Conservation (phyloP, 306 rosid species). For the Albizia julibrissin region DNA sequence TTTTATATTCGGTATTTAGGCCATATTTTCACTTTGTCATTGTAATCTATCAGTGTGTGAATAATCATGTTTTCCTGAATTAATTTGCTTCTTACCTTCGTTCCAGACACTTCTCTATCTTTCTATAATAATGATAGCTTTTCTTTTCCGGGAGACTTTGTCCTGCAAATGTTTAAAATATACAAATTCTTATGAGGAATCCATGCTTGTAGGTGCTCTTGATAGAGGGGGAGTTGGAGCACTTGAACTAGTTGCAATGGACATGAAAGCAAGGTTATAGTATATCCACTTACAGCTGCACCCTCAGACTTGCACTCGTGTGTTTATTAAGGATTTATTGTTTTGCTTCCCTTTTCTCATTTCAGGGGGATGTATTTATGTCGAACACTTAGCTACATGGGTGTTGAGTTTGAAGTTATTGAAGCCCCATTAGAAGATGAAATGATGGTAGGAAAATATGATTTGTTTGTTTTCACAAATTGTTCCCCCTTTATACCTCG, state of each 20-base stretch:
- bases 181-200: conserved; percentile 12
- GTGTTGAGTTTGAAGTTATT: conserved; percentile 87
- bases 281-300: conserved; percentile 14
- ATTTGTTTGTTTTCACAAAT: conserved; percentile 19
- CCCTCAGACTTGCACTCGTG: neutral
- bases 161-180: conserved; percentile 10
- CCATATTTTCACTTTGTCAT: neutral
- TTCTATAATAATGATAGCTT: neutral
- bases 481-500: neutral
- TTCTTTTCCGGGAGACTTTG: neutral
- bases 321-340: conserved; percentile 11
- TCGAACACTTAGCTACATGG: conserved; percentile 93
- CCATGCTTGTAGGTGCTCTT: conserved; percentile 66
- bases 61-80: neutral
- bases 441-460: conserved; percentile 76
- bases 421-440: conserved; percentile 89
- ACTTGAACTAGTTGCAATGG: conserved; percentile 99
- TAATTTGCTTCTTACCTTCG: neutral
- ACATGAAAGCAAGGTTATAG: conserved; percentile 97
- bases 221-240: conserved; percentile 99
- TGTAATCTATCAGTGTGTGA: neutral
- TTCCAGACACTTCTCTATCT: neutral
- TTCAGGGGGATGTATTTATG: conserved; percentile 97
- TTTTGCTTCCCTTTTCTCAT: conserved; percentile 33
- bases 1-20: neutral